Evolutionary conservation across 2,329 filamentous ascomycete species (phyloP), one percentile per base, ranked within the genome.

Genomic region (Dothistroma septosporum): DNA sequence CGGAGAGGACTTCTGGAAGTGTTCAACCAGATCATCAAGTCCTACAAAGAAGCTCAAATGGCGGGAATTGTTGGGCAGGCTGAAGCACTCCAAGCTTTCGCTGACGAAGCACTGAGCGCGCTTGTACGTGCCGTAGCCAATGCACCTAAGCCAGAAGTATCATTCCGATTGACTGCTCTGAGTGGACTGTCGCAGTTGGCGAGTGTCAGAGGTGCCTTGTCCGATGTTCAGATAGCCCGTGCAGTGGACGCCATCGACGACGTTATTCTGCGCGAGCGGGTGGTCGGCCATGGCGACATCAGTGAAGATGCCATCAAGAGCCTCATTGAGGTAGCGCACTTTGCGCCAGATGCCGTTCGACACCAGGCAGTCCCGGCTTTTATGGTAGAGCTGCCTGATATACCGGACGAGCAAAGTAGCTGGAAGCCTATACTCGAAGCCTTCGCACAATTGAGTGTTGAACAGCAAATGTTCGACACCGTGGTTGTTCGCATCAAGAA

Each of bases 311-410:
- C 85, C 6, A 83, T 88, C 61, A 74, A 77, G 35, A 80, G 82
- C 24, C 77, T 89, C 49, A 79, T 84, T 4, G 81, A 85, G 35
- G 80, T 88, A 47, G 86, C 86, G 7, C 82, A 82, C 61, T 79
- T 85, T 61, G 86, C 85, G 66, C 84, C 86, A 19, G 79, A 82
- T 52, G 74, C 86, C 11, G 83, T 89, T 31, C 82, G 87, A 67
- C 82, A 87, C 52, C 85, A 85, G 59, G 85, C 85, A 0, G 85
- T 89, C 67, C 86, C 86, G 28, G 83, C 83, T 5, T 87, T 89
- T 69, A 80, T 88, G 73, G 85, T 85, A 3, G 82, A 83, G 44
- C 74, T 89, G 3, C 87, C 86, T 1, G 85, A 76, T 55, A 60
- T 61, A 2, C 68, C 71, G 0, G 73, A 76, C n/a, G 78, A 80